phyloP scores from a whole-genome alignment of 306 rosid genomes.

The Lathyrus aphaca region DNA sequence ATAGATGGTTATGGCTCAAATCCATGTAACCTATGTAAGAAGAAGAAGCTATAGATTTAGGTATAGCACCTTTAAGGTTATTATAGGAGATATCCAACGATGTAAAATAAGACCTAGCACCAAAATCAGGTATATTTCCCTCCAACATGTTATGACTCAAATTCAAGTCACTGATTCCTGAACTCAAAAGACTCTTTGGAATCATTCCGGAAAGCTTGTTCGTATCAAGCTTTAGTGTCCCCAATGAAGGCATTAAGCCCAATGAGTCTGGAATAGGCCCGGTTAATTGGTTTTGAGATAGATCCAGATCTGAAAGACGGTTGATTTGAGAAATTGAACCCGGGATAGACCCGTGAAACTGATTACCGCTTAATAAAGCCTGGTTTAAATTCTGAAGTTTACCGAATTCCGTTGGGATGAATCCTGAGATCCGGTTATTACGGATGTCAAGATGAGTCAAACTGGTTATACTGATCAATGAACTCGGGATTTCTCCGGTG shows the following conservation, averaged over 20 bases:
- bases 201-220: constrained; percentile 59
- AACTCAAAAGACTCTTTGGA: constrained; percentile 53
- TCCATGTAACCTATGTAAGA: constrained; percentile 76
- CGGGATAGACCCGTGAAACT: constrained; percentile 62
- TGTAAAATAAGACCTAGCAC: constrained; percentile 60
- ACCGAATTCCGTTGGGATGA: constrained; percentile 54
- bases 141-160: constrained; percentile 55
- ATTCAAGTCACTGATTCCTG: constrained; percentile 60
- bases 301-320: constrained; percentile 77
- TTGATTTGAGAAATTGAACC: constrained; percentile 50
- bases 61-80: constrained; percentile 57
- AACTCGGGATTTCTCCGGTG: constrained; percentile 61
- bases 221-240: constrained; percentile 58
- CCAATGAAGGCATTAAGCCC: constrained; percentile 69
- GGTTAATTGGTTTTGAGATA: constrained; percentile 56
- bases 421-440: constrained; percentile 66
- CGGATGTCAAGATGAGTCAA: constrained; percentile 82
- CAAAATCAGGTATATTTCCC: constrained; percentile 67
- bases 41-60: constrained; percentile 55
- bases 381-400: constrained; percentile 58
- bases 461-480: constrained; percentile 42
- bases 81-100: constrained; percentile 66
- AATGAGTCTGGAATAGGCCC: constrained; percentile 61
- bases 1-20: constrained; percentile 75
- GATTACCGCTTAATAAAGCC: constrained; percentile 67